Conservation (phyloP, 305 asterid species). For the Fraxinus velutina region DNA sequence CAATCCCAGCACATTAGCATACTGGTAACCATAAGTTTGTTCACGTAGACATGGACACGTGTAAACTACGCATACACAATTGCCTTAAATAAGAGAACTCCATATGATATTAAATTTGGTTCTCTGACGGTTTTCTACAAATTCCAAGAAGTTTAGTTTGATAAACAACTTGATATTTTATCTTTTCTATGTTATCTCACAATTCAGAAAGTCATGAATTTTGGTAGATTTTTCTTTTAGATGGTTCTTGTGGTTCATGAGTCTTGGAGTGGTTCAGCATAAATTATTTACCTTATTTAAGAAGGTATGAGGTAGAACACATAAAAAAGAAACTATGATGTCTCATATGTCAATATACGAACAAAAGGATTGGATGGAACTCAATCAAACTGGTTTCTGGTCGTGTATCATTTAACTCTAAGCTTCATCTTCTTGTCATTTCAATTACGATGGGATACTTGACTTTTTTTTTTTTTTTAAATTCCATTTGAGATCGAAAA, state of each 20-base stretch:
- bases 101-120: background rate
- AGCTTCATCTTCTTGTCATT: background rate
- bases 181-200: background rate
- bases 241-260: background rate
- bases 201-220: background rate
- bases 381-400: background rate
- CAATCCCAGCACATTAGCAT: background rate
- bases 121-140: background rate
- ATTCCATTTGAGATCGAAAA: background rate
- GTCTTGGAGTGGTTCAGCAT: background rate
- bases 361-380: background rate
- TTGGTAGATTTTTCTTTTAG: background rate
- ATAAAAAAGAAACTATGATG: background rate
- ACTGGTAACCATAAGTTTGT: background rate
- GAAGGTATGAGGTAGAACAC: background rate
- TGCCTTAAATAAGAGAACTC: background rate
- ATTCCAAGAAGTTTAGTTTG: background rate
- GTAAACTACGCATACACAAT: background rate
- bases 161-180: background rate
- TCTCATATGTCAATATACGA: background rate
- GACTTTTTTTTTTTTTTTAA: background rate
- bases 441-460: background rate
- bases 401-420: background rate
- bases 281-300: background rate
- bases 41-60: background rate